Evolutionary conservation across 73 alveolate genomes (phyloP).

Genomic region (Uronychia binucleata): DNA sequence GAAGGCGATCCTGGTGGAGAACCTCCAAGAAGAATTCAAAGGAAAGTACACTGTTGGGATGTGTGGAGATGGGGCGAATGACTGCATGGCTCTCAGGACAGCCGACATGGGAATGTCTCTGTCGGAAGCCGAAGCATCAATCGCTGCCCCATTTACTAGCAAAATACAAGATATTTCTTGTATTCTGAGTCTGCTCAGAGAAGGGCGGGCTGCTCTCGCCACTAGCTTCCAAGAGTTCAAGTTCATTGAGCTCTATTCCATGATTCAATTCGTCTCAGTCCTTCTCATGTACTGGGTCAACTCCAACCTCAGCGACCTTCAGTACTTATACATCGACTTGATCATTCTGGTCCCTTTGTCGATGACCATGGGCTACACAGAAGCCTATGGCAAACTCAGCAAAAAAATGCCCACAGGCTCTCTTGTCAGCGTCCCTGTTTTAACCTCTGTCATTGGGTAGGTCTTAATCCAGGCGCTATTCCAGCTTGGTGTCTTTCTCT

Average conservation of each 20-base stretch:
- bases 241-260: slow-evolving; percentile 87
- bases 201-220: slow-evolving; percentile 94
- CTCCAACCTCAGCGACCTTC: slow-evolving; percentile 81
- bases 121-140: slow-evolving; percentile 89
- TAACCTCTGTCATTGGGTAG: slow-evolving; percentile 81
- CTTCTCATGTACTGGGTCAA: slow-evolving; percentile 72
- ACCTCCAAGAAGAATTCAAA: slow-evolving; percentile 37
- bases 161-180: slow-evolving; percentile 49
- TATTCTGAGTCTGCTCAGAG: slow-evolving; percentile 66
- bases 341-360: slow-evolving; percentile 90
- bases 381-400: slow-evolving; percentile 80
- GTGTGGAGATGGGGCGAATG: slow-evolving; percentile 98
- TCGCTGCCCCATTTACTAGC: slow-evolving; percentile 91
- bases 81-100: slow-evolving; percentile 84
- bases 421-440: slow-evolving; percentile 86
- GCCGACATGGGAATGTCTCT: slow-evolving; percentile 92
- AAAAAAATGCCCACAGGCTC: slow-evolving; percentile 91
- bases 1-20: slow-evolving; percentile 73
- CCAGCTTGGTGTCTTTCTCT: too few species aligned
- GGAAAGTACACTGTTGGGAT: slow-evolving; percentile 72
- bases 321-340: slow-evolving; percentile 87
- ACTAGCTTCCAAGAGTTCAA: slow-evolving; percentile 92
- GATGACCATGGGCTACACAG: slow-evolving; percentile 92
- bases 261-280: slow-evolving; percentile 82
- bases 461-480: slow-evolving; percentile 44